Evolutionary conservation across 306 rosid genomes (phyloP), one percentile per base, ranked within the genome.

Genomic region (Morella rubra): DNA sequence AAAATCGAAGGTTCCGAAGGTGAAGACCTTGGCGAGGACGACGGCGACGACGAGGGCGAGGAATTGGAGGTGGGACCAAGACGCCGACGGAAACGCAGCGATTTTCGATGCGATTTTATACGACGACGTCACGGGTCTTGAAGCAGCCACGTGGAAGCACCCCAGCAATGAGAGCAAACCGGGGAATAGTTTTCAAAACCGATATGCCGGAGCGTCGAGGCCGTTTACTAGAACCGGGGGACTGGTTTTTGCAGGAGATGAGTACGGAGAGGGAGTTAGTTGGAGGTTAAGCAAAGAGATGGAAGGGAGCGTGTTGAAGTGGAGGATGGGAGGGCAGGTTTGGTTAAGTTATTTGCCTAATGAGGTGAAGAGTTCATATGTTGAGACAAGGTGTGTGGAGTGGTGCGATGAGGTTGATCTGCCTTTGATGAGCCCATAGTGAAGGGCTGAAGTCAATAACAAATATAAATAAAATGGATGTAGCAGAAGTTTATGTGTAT

Each of bases 361-460:
- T 54, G 88, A 85, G 66, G 75, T 81, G 7, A 84, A 81, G 40
- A 77, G 75, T 56, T 82, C 90, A 5, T 83, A 81, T 75, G 77
- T 58, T 79, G 97, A 94, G 83, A 90, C 98, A 0, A 87, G 98
- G 83, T 84, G 69, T 52, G 86, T 92, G 16, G 93, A 94, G 73
- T 90, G 97, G 98, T 94, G 97, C 32, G 97, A 94, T 72, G 98
- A 94, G 86, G 98, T 94, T 81, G 98, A 94, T 82, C 82, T 94
- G 91, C 98, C 98, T 76, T 81, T 94, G 14, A 85, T 94, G 32
- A 27, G 32, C 32, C 32, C 32, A 27, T 27, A 27, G 32, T 27
- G 32, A 27, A 27, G 2, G 32, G 32, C 32, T 27, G 32, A 27
- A 27, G 32, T 27, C 32, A 27, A 1, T 27, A 27, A 27, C 32